Conservation (phyloP, 192 early-diverging fungal species). For the Coemansia umbellata region DNA sequence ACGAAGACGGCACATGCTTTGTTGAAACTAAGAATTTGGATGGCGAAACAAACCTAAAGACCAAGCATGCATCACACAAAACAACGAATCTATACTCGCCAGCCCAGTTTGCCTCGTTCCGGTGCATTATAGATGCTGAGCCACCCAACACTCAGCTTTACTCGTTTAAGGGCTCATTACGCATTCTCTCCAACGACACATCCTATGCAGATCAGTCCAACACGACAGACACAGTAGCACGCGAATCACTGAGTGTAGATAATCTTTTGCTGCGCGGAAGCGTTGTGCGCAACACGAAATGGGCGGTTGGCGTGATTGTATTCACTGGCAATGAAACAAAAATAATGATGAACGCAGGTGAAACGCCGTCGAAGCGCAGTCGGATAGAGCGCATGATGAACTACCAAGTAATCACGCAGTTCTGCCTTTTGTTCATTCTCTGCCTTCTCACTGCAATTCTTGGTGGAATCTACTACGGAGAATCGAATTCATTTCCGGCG, state of each 20-base stretch:
- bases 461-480: conserved; percentile 59
- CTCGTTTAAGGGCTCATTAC: conserved; percentile 73
- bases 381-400: conserved; percentile 90
- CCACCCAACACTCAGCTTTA: conserved; percentile 85
- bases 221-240: conserved; percentile 24
- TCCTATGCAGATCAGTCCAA: neutral
- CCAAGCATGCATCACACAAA: conserved; percentile 63
- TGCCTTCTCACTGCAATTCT: conserved; percentile 65
- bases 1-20: conserved; percentile 79
- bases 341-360: conserved; percentile 92
- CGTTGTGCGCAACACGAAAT: conserved; percentile 87
- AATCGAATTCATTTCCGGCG: conserved; percentile 51
- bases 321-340: conserved; percentile 95
- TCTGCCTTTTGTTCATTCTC: conserved; percentile 71
- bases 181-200: neutral
- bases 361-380: conserved; percentile 88
- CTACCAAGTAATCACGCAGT: conserved; percentile 80
- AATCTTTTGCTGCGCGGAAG: conserved; percentile 89
- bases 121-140: conserved; percentile 78
- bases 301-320: conserved; percentile 79
- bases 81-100: conserved; percentile 58
- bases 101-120: conserved; percentile 56
- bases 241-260: conserved; percentile 61
- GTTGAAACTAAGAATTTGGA: conserved; percentile 99
- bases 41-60: conserved; percentile 97